These are phyloP conservation scores for Calocybe indica DNA, from an alignment of 768 basidiomycete species.

Conservation along the genomic window DNA sequence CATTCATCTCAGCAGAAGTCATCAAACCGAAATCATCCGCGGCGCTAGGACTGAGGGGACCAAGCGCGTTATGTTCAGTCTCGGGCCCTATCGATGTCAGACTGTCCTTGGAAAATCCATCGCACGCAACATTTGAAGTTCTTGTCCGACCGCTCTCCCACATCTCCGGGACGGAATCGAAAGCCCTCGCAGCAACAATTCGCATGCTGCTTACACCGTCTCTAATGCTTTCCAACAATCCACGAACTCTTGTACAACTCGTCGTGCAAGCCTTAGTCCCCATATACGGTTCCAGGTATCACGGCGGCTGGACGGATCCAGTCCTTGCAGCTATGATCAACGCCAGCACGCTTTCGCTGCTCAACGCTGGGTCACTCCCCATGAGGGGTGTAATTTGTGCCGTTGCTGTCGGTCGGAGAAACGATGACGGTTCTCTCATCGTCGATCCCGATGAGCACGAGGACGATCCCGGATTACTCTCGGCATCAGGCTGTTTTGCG, in stretches of 20 bases:
- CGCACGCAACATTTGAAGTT: conserved; percentile 72
- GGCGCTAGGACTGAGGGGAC: conserved; percentile 8
- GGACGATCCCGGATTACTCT: conserved; percentile 15
- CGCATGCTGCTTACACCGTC: conserved; percentile 54
- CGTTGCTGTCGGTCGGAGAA: conserved; percentile 44
- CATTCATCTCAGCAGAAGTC: conserved; percentile 38
- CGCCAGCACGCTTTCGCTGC: conserved; percentile 58
- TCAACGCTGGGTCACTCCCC: conserved; percentile 65
- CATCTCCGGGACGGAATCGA: conserved; percentile 66
- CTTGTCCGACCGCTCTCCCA: conserved; percentile 62
- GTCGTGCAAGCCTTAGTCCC: conserved; percentile 57
- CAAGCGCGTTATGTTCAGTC: conserved; percentile 58
- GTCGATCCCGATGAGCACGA: conserved; percentile 50
- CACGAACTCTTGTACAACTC: conserved; percentile 73
- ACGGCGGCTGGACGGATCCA: conserved; percentile 15
- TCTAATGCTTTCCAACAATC: conserved; percentile 61
- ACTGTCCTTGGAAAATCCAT: conserved; percentile 60
- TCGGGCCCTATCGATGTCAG: conserved; percentile 81
- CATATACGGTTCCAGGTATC: conserved; percentile 2
- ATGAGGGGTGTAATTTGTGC: conserved; percentile 76
- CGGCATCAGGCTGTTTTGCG: conserved; percentile 60
- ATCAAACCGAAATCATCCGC: not conserved
- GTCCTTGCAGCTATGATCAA: conserved; percentile 66
- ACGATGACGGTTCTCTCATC: conserved; percentile 26
- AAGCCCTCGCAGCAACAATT: conserved; percentile 48